Base-by-base conservation (phyloP, 2,329 filamentous ascomycete species). In the Diaporthe sp. region DNA sequence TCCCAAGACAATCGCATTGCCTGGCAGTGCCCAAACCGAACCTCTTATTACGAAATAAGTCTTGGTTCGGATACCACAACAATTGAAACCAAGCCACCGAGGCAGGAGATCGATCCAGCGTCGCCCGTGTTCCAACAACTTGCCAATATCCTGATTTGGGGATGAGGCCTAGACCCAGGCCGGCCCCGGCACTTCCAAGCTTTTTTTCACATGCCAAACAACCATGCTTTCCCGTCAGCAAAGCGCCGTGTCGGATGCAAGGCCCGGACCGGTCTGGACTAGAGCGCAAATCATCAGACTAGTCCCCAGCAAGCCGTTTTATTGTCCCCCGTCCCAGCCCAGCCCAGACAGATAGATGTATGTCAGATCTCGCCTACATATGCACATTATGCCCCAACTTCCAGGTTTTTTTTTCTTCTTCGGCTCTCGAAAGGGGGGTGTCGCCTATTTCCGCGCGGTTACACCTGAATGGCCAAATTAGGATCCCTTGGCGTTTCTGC, bases 301-400 rank as follows among this genome's bases (percentile, higher is more conserved):
- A 30, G 58, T 44, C 58, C 37, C 58, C 7, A 30, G 6, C 55
- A 13, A 19, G n/a, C n/a, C n/a, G n/a, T n/a, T n/a, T n/a, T n/a
- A n/a, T n/a, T n/a, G n/a, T n/a, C n/a, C n/a, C n/a, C n/a, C n/a
- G n/a, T n/a, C n/a, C n/a, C n/a, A n/a, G n/a, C n/a, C n/a, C n/a
- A n/a, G n/a, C n/a, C n/a, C n/a, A n/a, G n/a, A n/a, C n/a, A n/a
- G n/a, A n/a, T n/a, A n/a, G n/a, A n/a, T n/a, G n/a, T n/a, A 63
- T 47, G n/a, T 68, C 63, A 68, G 63, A 68, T 68, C 47, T 68
- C 63, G 32, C 63, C n/a, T 27, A 22, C 63, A 68, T 68, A 68
- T 68, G 47, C 44, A 66, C 44, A 7, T 1, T 19, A 51, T 30
- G 42, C 25, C 12, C 25, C 25, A 15, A n/a, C 44, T 66, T 66